These are phyloP conservation scores for Warburgia ugandensis DNA, from an alignment of 164 flowering plant species.

Conservation along the genomic window DNA sequence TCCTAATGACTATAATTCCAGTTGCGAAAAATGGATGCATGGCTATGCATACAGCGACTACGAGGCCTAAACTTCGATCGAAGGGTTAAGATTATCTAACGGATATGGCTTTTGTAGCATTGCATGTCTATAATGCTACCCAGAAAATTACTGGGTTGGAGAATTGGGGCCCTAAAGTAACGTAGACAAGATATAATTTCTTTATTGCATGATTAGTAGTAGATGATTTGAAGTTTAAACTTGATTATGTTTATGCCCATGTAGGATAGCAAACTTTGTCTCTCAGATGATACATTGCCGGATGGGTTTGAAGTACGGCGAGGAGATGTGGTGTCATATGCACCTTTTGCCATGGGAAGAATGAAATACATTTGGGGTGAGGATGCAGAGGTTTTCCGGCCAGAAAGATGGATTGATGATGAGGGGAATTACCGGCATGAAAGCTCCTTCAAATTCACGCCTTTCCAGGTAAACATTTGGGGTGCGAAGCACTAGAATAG, in stretches of 20 bases:
- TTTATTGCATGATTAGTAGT: too few relatives aligned
- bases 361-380: conserved; percentile 74
- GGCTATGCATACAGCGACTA: too few relatives aligned
- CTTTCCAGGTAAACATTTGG: conserved; percentile 48
- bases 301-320: conserved; percentile 54
- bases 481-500: background rate
- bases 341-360: conserved; percentile 76
- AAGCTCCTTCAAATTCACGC: conserved; percentile 59
- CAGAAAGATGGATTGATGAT: conserved; percentile 61
- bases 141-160: too few relatives aligned
- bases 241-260: background rate
- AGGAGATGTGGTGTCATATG: conserved; percentile 51
- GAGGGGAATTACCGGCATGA: conserved; percentile 56
- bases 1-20: too few relatives aligned
- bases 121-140: too few relatives aligned
- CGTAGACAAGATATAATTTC: too few relatives aligned
- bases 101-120: too few relatives aligned
- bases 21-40: too few relatives aligned
- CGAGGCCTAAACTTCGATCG: too few relatives aligned
- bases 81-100: too few relatives aligned
- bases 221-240: too few relatives aligned
- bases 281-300: conserved; percentile 54
- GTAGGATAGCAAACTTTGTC: conserved; percentile 54
- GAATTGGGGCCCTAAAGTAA: too few relatives aligned
- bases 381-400: conserved; percentile 53